A percentile compares a stretch with the other conserved stretches of the same genome.
Evolutionary conservation across 2,329 filamentous ascomycete genomes (phyloP).

Genomic region (Claviceps maximensis): DNA sequence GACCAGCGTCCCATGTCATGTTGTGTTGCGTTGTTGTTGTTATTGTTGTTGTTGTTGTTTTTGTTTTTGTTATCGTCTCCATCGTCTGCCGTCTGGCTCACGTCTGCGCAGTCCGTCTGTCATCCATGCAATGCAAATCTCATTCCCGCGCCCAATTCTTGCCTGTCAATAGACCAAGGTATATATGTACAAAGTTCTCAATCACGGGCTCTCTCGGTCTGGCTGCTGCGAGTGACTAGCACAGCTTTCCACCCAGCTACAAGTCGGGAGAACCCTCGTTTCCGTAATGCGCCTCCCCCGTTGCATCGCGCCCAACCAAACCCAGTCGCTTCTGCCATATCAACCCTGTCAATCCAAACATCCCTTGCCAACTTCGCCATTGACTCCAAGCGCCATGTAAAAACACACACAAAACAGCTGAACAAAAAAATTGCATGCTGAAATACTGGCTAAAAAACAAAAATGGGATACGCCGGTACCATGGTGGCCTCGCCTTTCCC

Average conservation of each 20-base stretch:
- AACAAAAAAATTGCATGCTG: conserved; percentile 20
- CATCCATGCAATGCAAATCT: conserved; percentile 17
- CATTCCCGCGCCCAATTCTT: conserved; percentile 17
- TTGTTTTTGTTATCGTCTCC: no score
- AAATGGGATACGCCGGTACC: conserved; percentile 14
- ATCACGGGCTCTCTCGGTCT: conserved; percentile 13
- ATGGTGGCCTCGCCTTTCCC: conserved; percentile 1
- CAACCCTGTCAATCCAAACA: conserved; percentile 22
- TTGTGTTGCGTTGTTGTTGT: no score
- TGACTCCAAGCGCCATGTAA: conserved; percentile 30
- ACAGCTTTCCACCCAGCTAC: conserved; percentile 3
- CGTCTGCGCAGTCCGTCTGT: background rate
- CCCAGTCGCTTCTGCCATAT: conserved; percentile 17
- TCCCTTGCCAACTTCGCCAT: conserved; percentile 21
- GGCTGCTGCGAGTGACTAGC: background rate
- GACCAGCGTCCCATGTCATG: no score
- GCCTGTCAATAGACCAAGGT: conserved; percentile 22
- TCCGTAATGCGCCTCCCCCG: conserved; percentile 3
- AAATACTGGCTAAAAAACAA: conserved; percentile 21
- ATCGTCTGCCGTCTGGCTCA: background rate
- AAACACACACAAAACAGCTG: conserved; percentile 13
- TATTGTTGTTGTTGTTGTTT: no score
- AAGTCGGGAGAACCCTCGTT: conserved; percentile 2
- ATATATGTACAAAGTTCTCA: conserved; percentile 29
- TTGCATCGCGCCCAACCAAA: conserved; percentile 3